Evolutionary conservation across 116 monocot species (phyloP), one percentile per base, ranked within the genome.

Genomic region (Zostera marina): DNA sequence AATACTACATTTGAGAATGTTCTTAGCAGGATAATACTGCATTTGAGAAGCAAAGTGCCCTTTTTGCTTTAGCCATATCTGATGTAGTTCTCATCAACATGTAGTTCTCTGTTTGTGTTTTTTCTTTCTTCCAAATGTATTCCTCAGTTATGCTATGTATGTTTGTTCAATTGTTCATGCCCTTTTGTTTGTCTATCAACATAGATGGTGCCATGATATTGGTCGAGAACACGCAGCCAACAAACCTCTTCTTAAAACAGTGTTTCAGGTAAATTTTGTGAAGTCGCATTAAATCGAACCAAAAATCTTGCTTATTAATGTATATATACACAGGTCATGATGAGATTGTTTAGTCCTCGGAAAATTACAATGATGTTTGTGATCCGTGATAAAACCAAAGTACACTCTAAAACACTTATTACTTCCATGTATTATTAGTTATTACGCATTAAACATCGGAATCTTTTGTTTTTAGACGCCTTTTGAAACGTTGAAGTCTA

Each of bases 121-220:
- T n/a, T n/a, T n/a, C n/a, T n/a, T n/a, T n/a, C n/a, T n/a, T n/a
- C n/a, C 8, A n/a, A 11, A 42, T 41, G 11, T 42, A 1, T 44
- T 3, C 9, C 19, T 45, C 17, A 4, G 44, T 11, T 42, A 3
- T 6, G 19, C 8, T 51, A 51, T 51, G 15, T 0, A 19, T 51
- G n/a, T 6, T 19, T 19, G 17, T 11, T 45, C 12, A 16, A n/a
- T 13, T 12, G 14, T 47, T 25, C 15, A 14, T 16, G 40, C 9
- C 42, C 12, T 5, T 40, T 15, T 14, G 12, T 24, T 5, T 54
- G 54, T 21, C 23, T 53, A 13, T 38, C n/a, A 10, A 46, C 41
- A 25, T 55, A 87, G 91, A 69, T 91, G 91, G 91, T 91, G 91
- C 44, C 91, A 91, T 64, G 91, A 91, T 54, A 91, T 91, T 70